Base-by-base conservation (phyloP, 1,284 basidiomycete genomes). In the Thecaphora thlaspeos region DNA sequence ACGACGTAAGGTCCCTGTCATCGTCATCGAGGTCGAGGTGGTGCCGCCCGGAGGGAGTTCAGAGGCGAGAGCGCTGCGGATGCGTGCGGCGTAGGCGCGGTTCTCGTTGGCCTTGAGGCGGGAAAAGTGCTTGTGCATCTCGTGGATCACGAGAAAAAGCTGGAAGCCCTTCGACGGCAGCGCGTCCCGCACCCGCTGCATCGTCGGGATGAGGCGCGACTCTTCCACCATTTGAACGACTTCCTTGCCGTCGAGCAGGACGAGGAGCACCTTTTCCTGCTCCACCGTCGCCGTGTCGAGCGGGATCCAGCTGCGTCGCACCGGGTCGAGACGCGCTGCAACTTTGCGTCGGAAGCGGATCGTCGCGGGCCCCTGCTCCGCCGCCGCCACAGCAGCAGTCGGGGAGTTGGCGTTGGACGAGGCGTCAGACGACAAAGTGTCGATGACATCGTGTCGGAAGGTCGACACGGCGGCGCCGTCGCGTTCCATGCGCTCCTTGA, bases 111-210 rank as follows among this genome's bases (percentile, higher is more conserved):
- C 46, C 26, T 45, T 43, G 7, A 61, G 19, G 26, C 48, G 32
- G 23, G 17, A 43, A 23, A 57, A 65, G 28, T 44, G 51, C 54
- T 55, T 65, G 42, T 61, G 51, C 34, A 65, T n/a, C 10, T 57
- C 62, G 41, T 65, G 62, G 41, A 59, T 53, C 45, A 65, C 49
- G 23, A 65, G 26, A 48, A 65, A 61, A 41, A 65, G 47, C 30
- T 61, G 61, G 43, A 18, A 32, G 15, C 41, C 41, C 18, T 28
- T 4, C 18, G 37, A n/a, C 28, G 21, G 36, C 17, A 21, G 4
- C 12, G 23, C 21, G n/a, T 46, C 42, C 43, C 50, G 30, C 42
- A 51, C 36, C 32, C 44, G 46, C 28, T 9, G 22, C 22, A 64
- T 30, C 9, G 54, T 30, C 10, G 49, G 18, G 41, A 46, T 26